Conservation (phyloP, 2,329 filamentous ascomycete species). For the Ceratocystis variospora region DNA sequence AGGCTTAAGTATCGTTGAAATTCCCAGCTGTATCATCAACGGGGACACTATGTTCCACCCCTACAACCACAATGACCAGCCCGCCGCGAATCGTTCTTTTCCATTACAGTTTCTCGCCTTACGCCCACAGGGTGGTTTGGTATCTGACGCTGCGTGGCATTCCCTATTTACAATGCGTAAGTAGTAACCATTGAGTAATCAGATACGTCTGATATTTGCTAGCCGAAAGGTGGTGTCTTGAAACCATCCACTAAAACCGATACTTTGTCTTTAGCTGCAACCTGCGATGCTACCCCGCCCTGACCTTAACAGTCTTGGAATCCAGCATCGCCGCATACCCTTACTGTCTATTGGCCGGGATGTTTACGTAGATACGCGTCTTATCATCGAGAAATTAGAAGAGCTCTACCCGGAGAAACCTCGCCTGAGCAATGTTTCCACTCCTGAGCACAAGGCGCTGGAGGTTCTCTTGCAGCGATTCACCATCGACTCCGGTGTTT, state of each 20-base stretch:
- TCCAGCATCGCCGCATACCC: constrained; percentile 57
- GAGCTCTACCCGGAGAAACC: constrained; percentile 35
- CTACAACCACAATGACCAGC: neutral
- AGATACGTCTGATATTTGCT: neutral
- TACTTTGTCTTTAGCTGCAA: constrained; percentile 41
- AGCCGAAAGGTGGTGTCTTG: neutral
- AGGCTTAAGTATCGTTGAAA: neutral
- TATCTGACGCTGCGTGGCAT: constrained; percentile 54
- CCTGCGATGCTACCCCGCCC: constrained; percentile 52
- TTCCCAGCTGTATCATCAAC: neutral
- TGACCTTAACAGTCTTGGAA: constrained; percentile 45
- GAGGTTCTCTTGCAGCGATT: constrained; percentile 40
- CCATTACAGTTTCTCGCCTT: constrained; percentile 53
- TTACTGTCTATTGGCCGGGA: constrained; percentile 51
- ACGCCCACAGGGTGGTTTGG: constrained; percentile 49
- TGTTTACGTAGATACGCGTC: constrained; percentile 55
- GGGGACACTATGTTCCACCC: neutral
- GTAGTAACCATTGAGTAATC: constrained; percentile 23
- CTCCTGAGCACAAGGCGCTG: constrained; percentile 22
- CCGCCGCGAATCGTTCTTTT: constrained; percentile 40
- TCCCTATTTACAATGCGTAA: constrained; percentile 52
- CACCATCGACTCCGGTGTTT: constrained; percentile 44
- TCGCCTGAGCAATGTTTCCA: constrained; percentile 28
- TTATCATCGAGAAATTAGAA: constrained; percentile 54
- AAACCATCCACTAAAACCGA: neutral